Evolutionary conservation across 495 filamentous ascomycete species (phyloP), one percentile per base, ranked within the genome.

Genomic region (Aspergillus incahuasiensis): DNA sequence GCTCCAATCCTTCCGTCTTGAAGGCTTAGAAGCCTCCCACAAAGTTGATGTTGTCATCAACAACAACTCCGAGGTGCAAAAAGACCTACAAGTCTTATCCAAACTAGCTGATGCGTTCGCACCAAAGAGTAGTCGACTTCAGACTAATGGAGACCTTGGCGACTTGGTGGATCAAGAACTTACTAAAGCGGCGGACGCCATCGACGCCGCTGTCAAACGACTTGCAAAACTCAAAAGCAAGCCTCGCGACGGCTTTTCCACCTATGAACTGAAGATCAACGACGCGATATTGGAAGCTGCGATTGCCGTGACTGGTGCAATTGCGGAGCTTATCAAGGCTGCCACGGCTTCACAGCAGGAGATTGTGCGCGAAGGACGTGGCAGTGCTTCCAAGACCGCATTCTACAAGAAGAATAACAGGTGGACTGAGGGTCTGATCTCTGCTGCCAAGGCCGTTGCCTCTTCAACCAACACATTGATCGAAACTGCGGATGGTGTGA

Each of bases 361-460:
- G 72, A 98, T 98, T 65, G 94, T 98, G n/a, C 85, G 90, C 42
- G 89, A 96, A 65, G 94, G 94, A 15, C 86, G 90, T 12, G 94
- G 94, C 51, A 87, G 84, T 52, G 88, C 90, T 35, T 94, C 91
- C 38, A 81, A 84, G 21, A 92, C 92, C n/a, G 90, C 91, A 34
- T 98, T 97, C 78, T 98, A 98, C 85, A 98, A 98, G 82, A 96
- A 96, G 76, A 95, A 97, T 79, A 90, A 90, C 62, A 85, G 94
- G 39, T 98, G 94, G 94, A 97, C 94, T 0, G 95, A 98, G 67
- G 94, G 94, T 45, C 81, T 98, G 43, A 96, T 98, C 68, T 95
- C 89, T 32, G 94, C 94, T 5, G 94, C 94, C 48, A 97, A 97
- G 74, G 94, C 94, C 1, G 95, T 98, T 6, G 94, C 94, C 12